Conservation (phyloP, 2,329 filamentous ascomycete genomes). For the Aphanocladium album region DNA sequence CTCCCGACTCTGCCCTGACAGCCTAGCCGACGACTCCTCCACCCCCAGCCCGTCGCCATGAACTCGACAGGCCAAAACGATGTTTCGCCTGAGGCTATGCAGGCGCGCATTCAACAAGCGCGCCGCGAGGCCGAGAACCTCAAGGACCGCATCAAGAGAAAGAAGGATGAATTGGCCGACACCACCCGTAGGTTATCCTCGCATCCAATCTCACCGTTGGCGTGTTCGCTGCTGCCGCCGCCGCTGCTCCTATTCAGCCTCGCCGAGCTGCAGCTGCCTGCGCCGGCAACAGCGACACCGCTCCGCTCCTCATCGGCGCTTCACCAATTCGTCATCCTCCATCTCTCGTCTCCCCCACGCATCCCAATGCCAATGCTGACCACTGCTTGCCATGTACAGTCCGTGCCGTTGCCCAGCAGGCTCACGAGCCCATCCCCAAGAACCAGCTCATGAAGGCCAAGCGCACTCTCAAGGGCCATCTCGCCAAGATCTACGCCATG, state of each 20-base stretch:
- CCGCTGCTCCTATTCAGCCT: too few relatives aligned
- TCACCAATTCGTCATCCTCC: neutral
- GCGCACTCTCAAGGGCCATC: slow-evolving; percentile 92
- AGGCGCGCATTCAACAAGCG: slow-evolving; percentile 87
- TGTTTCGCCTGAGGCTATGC: slow-evolving; percentile 73
- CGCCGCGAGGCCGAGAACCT: slow-evolving; percentile 95
- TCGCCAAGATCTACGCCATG: slow-evolving; percentile 99
- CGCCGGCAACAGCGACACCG: neutral
- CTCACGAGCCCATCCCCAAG: slow-evolving; percentile 85
- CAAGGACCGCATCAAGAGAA: slow-evolving; percentile 98
- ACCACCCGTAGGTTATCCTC: slow-evolving; percentile 73
- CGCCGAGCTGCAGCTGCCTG: too few relatives aligned
- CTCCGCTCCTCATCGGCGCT: neutral
- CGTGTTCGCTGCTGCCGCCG: neutral
- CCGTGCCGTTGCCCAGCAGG: slow-evolving; percentile 84
- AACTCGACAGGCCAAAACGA: slow-evolving; percentile 55
- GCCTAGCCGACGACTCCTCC: slow-evolving; percentile 1
- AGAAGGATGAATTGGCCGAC: slow-evolving; percentile 99
- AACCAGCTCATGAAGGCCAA: slow-evolving; percentile 95
- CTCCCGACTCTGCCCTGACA: slow-evolving; percentile 4
- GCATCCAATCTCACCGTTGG: slow-evolving; percentile 11
- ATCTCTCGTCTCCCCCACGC: neutral
- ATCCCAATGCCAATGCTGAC: slow-evolving; percentile 15
- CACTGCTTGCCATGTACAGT: slow-evolving; percentile 46
- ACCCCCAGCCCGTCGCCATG: slow-evolving; percentile 36